Percentiles rank a stretch among this genome's conserved stretches.
These are phyloP conservation scores for Ophiosphaerella korrae DNA, from an alignment of 2,329 filamentous ascomycete species.

Conservation along the genomic window DNA sequence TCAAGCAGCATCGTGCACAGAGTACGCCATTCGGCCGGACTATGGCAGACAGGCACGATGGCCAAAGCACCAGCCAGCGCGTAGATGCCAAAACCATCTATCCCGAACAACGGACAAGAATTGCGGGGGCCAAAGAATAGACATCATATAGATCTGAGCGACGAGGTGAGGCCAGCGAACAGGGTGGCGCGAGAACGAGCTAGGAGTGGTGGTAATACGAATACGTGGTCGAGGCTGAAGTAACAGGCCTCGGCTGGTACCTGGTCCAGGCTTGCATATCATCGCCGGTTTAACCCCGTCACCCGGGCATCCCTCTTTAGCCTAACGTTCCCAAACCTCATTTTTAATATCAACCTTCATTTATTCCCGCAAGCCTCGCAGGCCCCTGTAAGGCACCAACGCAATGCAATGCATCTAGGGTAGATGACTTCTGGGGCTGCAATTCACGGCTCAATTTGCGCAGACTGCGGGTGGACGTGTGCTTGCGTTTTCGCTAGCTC, in stretches of 20 bases:
- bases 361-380: constrained; percentile 27
- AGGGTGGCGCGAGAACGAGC: constrained; percentile 17
- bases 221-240: constrained; percentile 32
- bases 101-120: constrained; percentile 26
- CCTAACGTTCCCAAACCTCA: constrained; percentile 34
- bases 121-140: constrained; percentile 14
- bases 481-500: constrained; percentile 28
- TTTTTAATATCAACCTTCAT: constrained; percentile 38
- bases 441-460: constrained; percentile 30
- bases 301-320: constrained; percentile 31
- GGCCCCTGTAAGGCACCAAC: constrained; percentile 15
- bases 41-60: constrained; percentile 18
- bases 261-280: constrained; percentile 27
- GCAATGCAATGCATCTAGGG: constrained; percentile 21
- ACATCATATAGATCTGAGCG: constrained; percentile 17
- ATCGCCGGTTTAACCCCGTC: constrained; percentile 28
- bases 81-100: constrained; percentile 30
- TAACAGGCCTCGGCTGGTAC: constrained; percentile 13
- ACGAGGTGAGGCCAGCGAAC: constrained; percentile 15
- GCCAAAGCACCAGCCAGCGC: constrained; percentile 10
- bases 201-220: constrained; percentile 25
- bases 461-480: constrained; percentile 18
- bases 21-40: constrained; percentile 37
- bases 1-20: constrained; percentile 12
- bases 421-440: constrained; percentile 26